Conservation (phyloP, 129 eudicot species). For the Flaveria bidentis region DNA sequence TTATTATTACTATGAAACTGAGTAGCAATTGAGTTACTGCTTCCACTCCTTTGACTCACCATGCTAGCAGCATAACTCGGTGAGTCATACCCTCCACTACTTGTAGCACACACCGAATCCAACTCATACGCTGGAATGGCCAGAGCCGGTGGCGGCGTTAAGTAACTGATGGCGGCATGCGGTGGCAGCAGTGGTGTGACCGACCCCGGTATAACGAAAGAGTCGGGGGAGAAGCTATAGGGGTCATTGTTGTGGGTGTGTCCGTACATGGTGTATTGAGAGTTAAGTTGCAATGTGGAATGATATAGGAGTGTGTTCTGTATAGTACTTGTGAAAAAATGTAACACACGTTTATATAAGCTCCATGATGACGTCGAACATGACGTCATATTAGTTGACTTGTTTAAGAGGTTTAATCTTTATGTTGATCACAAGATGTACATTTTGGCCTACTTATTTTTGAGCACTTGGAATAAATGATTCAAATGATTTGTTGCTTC, state of each 20-base stretch:
- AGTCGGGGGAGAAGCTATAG: constrained; percentile 30
- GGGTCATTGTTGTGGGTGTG: constrained; percentile 32
- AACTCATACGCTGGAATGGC: constrained; percentile 36
- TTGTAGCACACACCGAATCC: constrained; percentile 39
- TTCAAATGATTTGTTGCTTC: constrained; percentile 23
- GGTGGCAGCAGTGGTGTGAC: constrained; percentile 11
- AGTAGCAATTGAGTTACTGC: constrained; percentile 33
- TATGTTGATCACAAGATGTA: constrained; percentile 20
- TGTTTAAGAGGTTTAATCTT: not conserved
- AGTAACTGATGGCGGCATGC: constrained; percentile 15
- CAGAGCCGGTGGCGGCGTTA: constrained; percentile 19
- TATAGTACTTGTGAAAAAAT: constrained; percentile 21
- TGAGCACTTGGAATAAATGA: constrained; percentile 16
- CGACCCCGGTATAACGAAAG: constrained; percentile 2
- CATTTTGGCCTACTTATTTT: constrained; percentile 28
- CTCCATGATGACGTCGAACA: constrained; percentile 18
- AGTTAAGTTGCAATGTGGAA: constrained; percentile 5
- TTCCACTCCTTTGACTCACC: constrained; percentile 31
- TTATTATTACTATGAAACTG: constrained; percentile 30
- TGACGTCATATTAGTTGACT: constrained; percentile 35
- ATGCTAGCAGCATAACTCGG: constrained; percentile 32
- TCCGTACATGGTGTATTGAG: constrained; percentile 40
- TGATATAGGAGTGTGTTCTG: constrained; percentile 23
- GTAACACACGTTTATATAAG: constrained; percentile 35
- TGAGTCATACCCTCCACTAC: constrained; percentile 39